Evolutionary conservation across 495 filamentous ascomycete genomes (phyloP), one percentile per base, ranked within the genome.

Genomic region (Jackrogersella minutella): DNA sequence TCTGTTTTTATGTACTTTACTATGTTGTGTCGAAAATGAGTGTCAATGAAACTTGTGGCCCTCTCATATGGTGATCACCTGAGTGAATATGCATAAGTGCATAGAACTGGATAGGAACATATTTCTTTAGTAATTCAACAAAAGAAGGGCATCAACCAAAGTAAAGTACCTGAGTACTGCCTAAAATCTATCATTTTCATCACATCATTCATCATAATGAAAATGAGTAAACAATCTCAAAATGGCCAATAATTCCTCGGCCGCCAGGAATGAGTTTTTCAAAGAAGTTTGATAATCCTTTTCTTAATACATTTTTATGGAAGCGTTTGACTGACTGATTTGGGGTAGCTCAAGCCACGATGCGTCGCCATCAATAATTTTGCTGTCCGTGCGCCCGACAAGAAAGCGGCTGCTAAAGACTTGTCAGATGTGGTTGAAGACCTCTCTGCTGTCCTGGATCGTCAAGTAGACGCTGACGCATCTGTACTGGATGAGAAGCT

Each of bases 311-410:
- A 16, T 37, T 17, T 7, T 21, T 41, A 21, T 53, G 26, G 17
- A 14, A 44, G 10, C 13, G n/a, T 30, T 43, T 52, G 62, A 40
- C 60, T 71, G 52, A 72, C n/a, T n/a, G n/a, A n/a, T 70, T 39
- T 4, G 19, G 8, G 6, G 33, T 57, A 91, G 90, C 85, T 96
- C 46, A 92, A 91, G 66, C 82, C 86, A 64, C 81, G 83, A 58
- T 98, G 93, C 71, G 87, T 98, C 50, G 82, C 89, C 43, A 85
- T 97, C 56, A 92, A 88, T 75, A 85, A 92, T 64, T 76, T 87
- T 36, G 86, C 89, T 4, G 76, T 94, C 19, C 79, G 77, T 49
- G 86, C 88, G 39, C 78, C 84, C 30, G 86, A 83, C 59, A 82
- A 82, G 22, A 78, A 81, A 53, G 77, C 76, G 3, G 82, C 79